Evolutionary conservation across 139 green algal genomes (phyloP), one percentile per base, ranked within the genome.

Genomic region (Auxenochlorella pyrenoidosa): DNA sequence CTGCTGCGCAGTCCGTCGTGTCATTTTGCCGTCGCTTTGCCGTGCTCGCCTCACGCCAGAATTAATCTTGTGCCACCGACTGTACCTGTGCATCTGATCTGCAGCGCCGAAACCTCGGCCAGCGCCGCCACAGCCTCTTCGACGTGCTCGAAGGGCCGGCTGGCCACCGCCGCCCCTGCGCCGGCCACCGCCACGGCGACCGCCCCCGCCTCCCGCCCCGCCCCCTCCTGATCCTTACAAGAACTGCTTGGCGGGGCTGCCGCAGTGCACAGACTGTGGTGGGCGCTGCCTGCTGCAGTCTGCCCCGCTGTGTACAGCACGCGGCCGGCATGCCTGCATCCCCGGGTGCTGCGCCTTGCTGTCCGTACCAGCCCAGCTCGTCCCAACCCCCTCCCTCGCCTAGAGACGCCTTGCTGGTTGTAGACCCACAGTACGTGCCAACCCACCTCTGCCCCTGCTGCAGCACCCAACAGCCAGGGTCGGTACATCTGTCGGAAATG

Each of bases 261-360:
- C 63, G 36, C 70, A 76, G 70, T 76, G 70, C 70, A 76, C 70
- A 16, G 30, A 76, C 16, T 76, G 70, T 30, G 34, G 70, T 76
- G 70, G 40, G 70, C 47, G 34, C 15, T 30, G 34, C 34, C 13
- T 71, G 36, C 21, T 76, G 70, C 70, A 47, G n/a, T 0, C n/a
- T 41, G 36, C 70, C 15, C 18, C 24, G 16, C 68, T 10, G 34
- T 40, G 4, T 38, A 10, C 34, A 75, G 68, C n/a, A n/a, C n/a
- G n/a, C n/a, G n/a, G n/a, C 68, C 3, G 5, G 3, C n/a, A 38
- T 41, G 54, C 18, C 16, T 63, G 54, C 54, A 63, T 63, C 54
- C 10, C 54, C 22, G 54, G 47, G 47, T 10, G 6, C 47, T 54
- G 47, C 10, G 47, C 47, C 47, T 54, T 54, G 47, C n/a, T 54